Base-by-base conservation (phyloP, 2,329 filamentous ascomycete genomes). In the Colletotrichum salicis region DNA sequence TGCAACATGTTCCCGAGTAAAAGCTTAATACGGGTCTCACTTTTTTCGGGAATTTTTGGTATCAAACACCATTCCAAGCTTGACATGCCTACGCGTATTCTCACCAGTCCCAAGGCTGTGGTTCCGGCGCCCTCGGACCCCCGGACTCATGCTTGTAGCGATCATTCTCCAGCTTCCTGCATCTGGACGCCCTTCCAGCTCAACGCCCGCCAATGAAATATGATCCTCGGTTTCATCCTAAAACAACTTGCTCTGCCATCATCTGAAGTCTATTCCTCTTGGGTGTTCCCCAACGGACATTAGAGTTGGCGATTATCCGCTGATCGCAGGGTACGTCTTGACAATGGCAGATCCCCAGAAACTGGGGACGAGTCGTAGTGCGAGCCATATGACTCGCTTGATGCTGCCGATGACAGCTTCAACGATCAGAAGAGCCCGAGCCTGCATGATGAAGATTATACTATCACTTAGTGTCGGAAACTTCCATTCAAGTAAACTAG, bases 241-340 rank as follows among this genome's bases (percentile, higher is more conserved):
- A 64, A 64, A 64, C 52, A 33, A 15, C 24, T n/a, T 48, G 19
- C 24, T 64, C 62, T 41, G 24, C 52, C 12, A 56, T 57, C 52
- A 41, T 19, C 19, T 22, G 33, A 64, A 57, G 15, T 41, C n/a
- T 24, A 7, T 48, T 24, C 2, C 11, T 13, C 4, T 13, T 41
- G 10, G 24, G 35, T 4, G 31, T 22, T 33, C 11, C 29, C 27
- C 41, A 15, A 33, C 59, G 19, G 24, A 51, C 29, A 22, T 22
- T 13, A 33, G 12, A 31, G 27, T 22, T 24, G n/a, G 29, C 22
- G 22, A 60, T 29, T 37, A 2, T 29, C 27, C 22, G 11, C 45
- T 27, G 15, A 15, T 51, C 19, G 19, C 41, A 19, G 58, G 58
- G 41, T 22, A 15, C 19, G n/a, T 41, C 58, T 10, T 45, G 35